phyloP scores from a whole-genome alignment of 345 rosid genomes.

The Euphorbia tirucalli region DNA sequence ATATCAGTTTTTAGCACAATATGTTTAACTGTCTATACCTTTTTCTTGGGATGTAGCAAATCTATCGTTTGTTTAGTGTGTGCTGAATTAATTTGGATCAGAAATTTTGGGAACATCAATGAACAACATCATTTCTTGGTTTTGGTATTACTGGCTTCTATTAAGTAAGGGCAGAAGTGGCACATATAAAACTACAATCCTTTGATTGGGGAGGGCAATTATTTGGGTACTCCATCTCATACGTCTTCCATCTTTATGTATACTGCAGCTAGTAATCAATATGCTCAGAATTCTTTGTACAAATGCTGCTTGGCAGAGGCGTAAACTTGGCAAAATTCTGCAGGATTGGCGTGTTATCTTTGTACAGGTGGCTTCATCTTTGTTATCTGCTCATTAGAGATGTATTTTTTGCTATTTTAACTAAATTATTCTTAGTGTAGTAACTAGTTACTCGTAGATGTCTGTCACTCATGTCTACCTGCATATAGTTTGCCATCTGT shows the following conservation, averaged over 20 bases:
- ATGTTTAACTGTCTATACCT: background rate
- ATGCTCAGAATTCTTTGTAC: slow-evolving; percentile 90
- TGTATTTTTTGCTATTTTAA: background rate
- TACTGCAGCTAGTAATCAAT: slow-evolving; percentile 80
- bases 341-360: slow-evolving; percentile 90
- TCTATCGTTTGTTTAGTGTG: background rate
- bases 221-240: slow-evolving; percentile 25
- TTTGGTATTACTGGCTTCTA: background rate
- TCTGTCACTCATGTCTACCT: background rate
- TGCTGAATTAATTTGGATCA: background rate
- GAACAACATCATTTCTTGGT: background rate
- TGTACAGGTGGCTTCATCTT: slow-evolving; percentile 57
- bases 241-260: slow-evolving; percentile 20
- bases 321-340: slow-evolving; percentile 92
- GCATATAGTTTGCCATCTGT: background rate
- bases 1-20: background rate
- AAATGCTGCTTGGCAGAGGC: slow-evolving; percentile 98
- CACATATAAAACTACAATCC: background rate
- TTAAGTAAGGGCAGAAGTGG: background rate
- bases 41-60: background rate
- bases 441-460: background rate
- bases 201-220: slow-evolving; percentile 11
- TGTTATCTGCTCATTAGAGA: background rate
- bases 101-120: background rate
- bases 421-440: background rate